Evolutionary conservation across 192 early-diverging fungal genomes (phyloP).

Genomic region (Geranomyces michiganensis): DNA sequence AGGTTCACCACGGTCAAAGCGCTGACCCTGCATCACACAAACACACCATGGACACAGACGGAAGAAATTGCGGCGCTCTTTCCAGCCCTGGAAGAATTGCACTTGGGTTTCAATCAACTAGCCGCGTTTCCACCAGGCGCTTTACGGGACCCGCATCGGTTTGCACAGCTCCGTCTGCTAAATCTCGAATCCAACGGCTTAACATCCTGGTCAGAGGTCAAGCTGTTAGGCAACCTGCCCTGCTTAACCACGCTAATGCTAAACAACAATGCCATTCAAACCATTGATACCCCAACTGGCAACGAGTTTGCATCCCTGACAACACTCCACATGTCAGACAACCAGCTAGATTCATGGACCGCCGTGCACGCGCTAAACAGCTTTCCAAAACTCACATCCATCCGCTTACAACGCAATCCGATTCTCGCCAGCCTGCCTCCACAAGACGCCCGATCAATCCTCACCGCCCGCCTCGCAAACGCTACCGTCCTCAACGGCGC

Average conservation of each 20-base stretch:
- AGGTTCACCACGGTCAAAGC: slow-evolving; percentile 35
- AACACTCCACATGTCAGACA: slow-evolving; percentile 36
- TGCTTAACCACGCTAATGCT: slow-evolving; percentile 31
- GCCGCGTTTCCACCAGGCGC: background rate
- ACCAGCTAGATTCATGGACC: slow-evolving; percentile 31
- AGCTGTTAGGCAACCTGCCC: slow-evolving; percentile 27
- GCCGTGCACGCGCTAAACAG: slow-evolving; percentile 43
- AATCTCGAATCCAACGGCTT: slow-evolving; percentile 47
- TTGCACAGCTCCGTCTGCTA: slow-evolving; percentile 33
- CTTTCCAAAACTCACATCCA: slow-evolving; percentile 37
- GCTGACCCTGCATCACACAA: slow-evolving; percentile 41
- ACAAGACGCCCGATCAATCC: slow-evolving; percentile 11
- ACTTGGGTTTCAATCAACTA: slow-evolving; percentile 50
- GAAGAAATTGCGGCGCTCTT: slow-evolving; percentile 27
- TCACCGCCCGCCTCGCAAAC: slow-evolving; percentile 34
- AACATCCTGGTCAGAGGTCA: slow-evolving; percentile 39
- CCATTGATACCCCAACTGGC: background rate
- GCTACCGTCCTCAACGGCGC: slow-evolving; percentile 43
- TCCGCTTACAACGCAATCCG: slow-evolving; percentile 45
- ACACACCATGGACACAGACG: slow-evolving; percentile 39
- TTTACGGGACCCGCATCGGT: background rate
- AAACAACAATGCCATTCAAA: slow-evolving; percentile 31
- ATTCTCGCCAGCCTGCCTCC: slow-evolving; percentile 16
- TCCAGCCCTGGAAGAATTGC: slow-evolving; percentile 41
- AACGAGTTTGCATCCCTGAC: slow-evolving; percentile 25